Percentiles rank a stretch among this genome's conserved stretches.
Conservation (phyloP, 1,139 yeast genomes). For the Candida mesenterica region DNA sequence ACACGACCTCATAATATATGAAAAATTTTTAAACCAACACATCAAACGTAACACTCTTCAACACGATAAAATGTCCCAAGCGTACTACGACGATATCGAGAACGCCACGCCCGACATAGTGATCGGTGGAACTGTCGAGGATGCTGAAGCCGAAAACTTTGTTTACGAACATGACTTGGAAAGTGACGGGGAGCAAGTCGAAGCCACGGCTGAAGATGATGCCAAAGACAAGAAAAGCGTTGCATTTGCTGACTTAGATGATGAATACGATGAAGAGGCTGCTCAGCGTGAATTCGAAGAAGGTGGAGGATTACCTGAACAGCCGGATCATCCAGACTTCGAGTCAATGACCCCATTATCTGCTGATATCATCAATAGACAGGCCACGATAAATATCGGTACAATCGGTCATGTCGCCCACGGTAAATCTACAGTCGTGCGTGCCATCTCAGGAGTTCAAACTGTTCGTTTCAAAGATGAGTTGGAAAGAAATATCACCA, state of each 20-base stretch:
- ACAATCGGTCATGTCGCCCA: constrained; percentile 99
- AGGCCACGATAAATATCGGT: constrained; percentile 98
- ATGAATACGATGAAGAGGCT: constrained; percentile 62
- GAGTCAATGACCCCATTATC: constrained; percentile 76
- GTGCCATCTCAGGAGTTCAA: constrained; percentile 98
- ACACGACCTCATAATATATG: constrained; percentile 1
- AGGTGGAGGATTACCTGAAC: constrained; percentile 98
- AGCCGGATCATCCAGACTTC: constrained; percentile 87
- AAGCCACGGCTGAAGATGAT: constrained; percentile 25
- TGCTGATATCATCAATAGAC: constrained; percentile 95
- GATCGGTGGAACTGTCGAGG: constrained; percentile 66
- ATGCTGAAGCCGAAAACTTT: constrained; percentile 40
- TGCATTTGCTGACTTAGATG: constrained; percentile 76
- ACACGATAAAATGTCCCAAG: constrained; percentile 29
- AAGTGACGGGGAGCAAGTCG: constrained; percentile 53
- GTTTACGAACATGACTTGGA: constrained; percentile 46
- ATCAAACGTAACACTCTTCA: constrained; percentile 2
- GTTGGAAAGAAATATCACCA: constrained; percentile 97
- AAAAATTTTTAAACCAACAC: constrained; percentile 17
- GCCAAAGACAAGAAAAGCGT: constrained; percentile 69
- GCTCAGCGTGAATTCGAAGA: constrained; percentile 88
- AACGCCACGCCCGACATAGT: constrained; percentile 83
- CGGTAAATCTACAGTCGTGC: constrained; percentile 97
- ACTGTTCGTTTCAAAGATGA: constrained; percentile 99
- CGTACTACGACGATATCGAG: constrained; percentile 63